Conservation (phyloP, 352 stramenopile genomes). For the Pythium sukuiense region DNA sequence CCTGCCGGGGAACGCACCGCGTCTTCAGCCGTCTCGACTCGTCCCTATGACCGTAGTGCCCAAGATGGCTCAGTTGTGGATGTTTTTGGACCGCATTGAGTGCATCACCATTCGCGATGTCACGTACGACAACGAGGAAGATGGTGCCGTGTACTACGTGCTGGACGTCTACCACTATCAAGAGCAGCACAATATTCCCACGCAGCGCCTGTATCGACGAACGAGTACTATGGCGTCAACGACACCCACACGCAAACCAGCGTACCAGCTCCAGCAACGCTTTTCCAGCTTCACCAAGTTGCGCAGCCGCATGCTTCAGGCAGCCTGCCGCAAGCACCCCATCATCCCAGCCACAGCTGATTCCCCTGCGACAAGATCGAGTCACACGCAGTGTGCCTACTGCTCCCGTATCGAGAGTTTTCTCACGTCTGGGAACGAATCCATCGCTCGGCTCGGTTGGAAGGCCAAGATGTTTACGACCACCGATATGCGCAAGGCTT, state of each 20-base stretch:
- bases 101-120: constrained; percentile 54
- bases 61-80: constrained; percentile 49
- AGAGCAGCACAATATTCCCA: constrained; percentile 35
- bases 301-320: constrained; percentile 43
- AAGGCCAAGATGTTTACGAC: constrained; percentile 26
- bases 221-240: not conserved
- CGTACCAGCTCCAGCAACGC: constrained; percentile 65
- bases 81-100: constrained; percentile 62
- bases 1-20: constrained; percentile 24
- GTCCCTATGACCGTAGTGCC: constrained; percentile 50
- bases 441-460: constrained; percentile 15
- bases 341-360: constrained; percentile 16
- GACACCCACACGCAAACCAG: constrained; percentile 29
- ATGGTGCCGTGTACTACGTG: constrained; percentile 48
- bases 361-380: constrained; percentile 27
- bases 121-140: constrained; percentile 43
- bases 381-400: constrained; percentile 19
- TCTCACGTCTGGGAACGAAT: constrained; percentile 31
- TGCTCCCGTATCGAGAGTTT: constrained; percentile 33
- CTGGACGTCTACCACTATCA: constrained; percentile 61
- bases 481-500: constrained; percentile 25
- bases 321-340: constrained; percentile 41
- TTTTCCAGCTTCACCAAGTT: constrained; percentile 65
- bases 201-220: constrained; percentile 14
- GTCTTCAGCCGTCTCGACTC: constrained; percentile 43